Evolutionary conservation across 208 protist species (phyloP), one percentile per base, ranked within the genome.

Genomic region (Leishmania guyanensis): DNA sequence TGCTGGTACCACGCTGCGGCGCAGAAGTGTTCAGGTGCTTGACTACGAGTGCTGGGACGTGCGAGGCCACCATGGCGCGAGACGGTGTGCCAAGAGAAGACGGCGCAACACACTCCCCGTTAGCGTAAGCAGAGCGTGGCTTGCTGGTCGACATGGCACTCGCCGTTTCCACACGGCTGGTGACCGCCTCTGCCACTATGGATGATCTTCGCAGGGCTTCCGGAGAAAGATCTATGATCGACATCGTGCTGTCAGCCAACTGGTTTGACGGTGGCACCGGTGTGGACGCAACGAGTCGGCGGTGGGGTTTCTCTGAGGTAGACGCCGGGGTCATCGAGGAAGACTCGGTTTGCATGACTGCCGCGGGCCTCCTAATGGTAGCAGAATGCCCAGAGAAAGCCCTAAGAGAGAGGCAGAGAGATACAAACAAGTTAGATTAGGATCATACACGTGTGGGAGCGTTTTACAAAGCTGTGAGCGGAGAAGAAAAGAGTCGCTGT

Each of bases 321-420:
- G 69, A 50, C 72, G 51, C 51, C 53, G n/a, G 39, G 33, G 53
- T 72, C 71, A 6, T 14, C 33, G 70, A 68, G 64, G 71, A 74
- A 8, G 68, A n/a, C 66, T n/a, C 17, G 66, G 14, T 20, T 50
- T 22, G 39, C 68, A 73, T 73, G 68, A 33, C 9, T 5, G 53
- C 26, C 22, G 39, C 22, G 16, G 26, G 68, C 16, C 43, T 51
- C 46, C 46, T 73, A 26, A 29, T 73, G 39, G 17, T 6, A 43
- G 46, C 68, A 20, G 20, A 53, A 14, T 16, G 10, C 6, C 66
- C 39, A 9, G 39, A n/a, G 66, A 71, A 39, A 20, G 17, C 6
- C 8, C 3, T 43, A 46, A 73, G 39, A 36, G 20, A 53, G 68
- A 36, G 39, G 36, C 17, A 9, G 46, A 29, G 46, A 73, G 46